These are phyloP conservation scores for Ochromonas danica DNA, from an alignment of 108 stramenopile genomes.

Conservation along the genomic window DNA sequence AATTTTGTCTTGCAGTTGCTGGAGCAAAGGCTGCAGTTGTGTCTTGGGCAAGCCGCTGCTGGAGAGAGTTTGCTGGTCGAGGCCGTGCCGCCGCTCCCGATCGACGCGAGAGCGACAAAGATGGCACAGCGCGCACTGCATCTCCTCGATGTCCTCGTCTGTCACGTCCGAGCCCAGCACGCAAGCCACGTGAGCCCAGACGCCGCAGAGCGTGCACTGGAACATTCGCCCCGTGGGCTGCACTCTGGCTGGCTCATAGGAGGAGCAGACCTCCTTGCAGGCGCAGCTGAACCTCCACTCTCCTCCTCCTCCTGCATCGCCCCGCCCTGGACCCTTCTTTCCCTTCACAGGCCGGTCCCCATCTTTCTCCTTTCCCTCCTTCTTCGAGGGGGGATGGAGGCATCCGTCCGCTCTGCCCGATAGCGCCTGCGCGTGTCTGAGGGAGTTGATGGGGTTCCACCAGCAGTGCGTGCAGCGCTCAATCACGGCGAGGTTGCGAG, in stretches of 20 bases:
- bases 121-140: not conserved
- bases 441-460: conserved; percentile 85
- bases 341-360: not conserved
- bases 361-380: conserved; percentile 12
- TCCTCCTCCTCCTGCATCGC: not conserved
- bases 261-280: not conserved
- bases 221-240: conserved; percentile 12
- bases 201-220: not conserved
- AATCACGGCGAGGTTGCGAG: conserved; percentile 79
- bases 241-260: not conserved
- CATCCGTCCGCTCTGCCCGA: no score
- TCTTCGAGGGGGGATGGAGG: no score
- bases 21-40: no score
- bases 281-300: not conserved
- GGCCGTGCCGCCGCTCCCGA: no score
- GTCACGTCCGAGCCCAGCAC: conserved; percentile 8
- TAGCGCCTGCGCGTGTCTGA: no score
- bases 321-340: not conserved
- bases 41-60: no score
- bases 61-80: no score
- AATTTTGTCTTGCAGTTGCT: no score
- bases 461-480: conserved; percentile 83
- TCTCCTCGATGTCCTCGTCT: not conserved
- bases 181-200: conserved; percentile 1
- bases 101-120: not conserved